These are phyloP conservation scores for Pichia cactophila DNA, from an alignment of 1,139 yeast species.

Conservation along the genomic window DNA sequence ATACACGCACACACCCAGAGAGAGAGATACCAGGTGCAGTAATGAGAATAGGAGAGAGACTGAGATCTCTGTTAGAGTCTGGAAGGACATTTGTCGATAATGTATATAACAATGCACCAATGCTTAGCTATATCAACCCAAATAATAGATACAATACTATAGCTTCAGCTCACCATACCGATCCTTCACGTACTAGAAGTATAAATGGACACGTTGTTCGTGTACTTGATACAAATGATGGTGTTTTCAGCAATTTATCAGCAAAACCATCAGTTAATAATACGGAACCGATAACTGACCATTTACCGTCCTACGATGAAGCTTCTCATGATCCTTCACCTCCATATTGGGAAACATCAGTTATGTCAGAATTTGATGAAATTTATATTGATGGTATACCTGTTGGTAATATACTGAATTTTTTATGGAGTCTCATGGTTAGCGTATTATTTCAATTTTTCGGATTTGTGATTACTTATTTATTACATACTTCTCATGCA, in stretches of 20 bases:
- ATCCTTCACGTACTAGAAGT: constrained; percentile 12
- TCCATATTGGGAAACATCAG: constrained; percentile 92
- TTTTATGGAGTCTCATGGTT: constrained; percentile 84
- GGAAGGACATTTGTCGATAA: constrained; percentile 2
- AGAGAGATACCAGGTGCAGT: background rate
- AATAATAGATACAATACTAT: constrained; percentile 20
- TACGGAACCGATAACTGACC: constrained; percentile 31
- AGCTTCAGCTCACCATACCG: constrained; percentile 6
- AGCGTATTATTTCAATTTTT: constrained; percentile 88
- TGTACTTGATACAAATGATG: constrained; percentile 57
- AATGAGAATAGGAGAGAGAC: constrained; percentile 2
- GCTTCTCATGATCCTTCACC: constrained; percentile 95
- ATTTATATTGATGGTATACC: constrained; percentile 93
- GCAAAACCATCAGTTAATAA: constrained; percentile 56
- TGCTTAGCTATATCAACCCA: constrained; percentile 21
- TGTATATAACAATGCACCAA: constrained; percentile 23
- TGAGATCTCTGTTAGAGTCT: background rate
- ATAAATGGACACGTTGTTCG: constrained; percentile 12
- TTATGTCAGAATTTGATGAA: constrained; percentile 82
- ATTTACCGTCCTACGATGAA: constrained; percentile 92
- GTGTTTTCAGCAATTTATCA: constrained; percentile 83
- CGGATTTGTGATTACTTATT: constrained; percentile 84
- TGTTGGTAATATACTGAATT: constrained; percentile 85
- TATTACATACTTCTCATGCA: constrained; percentile 93
- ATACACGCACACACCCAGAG: too few species aligned